Evolutionary conservation across 2,329 filamentous ascomycete genomes (phyloP), one percentile per base, ranked within the genome.

Genomic region (Xylaria sp.): DNA sequence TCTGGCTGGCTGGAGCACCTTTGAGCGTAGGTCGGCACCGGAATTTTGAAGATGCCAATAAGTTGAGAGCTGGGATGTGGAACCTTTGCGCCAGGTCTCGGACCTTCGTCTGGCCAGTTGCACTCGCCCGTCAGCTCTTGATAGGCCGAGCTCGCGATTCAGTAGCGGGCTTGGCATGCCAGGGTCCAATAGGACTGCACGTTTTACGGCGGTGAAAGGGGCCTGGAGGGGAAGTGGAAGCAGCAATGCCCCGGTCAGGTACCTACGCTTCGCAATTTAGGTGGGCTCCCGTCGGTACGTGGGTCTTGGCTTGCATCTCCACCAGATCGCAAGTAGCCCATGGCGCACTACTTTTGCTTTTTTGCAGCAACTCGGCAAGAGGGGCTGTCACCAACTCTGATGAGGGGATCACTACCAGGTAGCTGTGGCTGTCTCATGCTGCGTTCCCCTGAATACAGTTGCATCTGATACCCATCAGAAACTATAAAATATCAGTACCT

Each of bases 61-160:
- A 63, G 59, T 63, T 66, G 60, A 61, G 60, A 56, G 63, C 65
- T 63, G 61, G 36, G 64, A 67, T 47, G 56, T 66, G 67, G 61
- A 57, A 45, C 66, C 51, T 17, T 45, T 38, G 61, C 11, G 49
- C 38, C 38, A 57, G 57, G 54, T 44, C 56, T 38, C 53, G 38
- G 56, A 55, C 62, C 45, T 22, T n/a, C 38, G 54, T 38, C 31
- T 33, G 27, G 54, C 38, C 29, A 29, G 60, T 42, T 59, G 53
- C 61, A 54, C 53, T 67, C 53, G 45, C 27, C 22, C 33, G 47
- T 15, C 29, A 56, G 33, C 20, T 56, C 53, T 39, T 61, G 60
- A 64, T 69, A 67, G 66, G 66, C 38, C 60, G 42, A 63, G 64
- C 57, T 58, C 25, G 56, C 61, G 51, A 49, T 59, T 61, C 47